A percentile compares a stretch with the other conserved stretches of the same genome.
These are phyloP conservation scores for Aspergillus niger DNA, from an alignment of 2,329 filamentous ascomycete species.

Conservation along the genomic window DNA sequence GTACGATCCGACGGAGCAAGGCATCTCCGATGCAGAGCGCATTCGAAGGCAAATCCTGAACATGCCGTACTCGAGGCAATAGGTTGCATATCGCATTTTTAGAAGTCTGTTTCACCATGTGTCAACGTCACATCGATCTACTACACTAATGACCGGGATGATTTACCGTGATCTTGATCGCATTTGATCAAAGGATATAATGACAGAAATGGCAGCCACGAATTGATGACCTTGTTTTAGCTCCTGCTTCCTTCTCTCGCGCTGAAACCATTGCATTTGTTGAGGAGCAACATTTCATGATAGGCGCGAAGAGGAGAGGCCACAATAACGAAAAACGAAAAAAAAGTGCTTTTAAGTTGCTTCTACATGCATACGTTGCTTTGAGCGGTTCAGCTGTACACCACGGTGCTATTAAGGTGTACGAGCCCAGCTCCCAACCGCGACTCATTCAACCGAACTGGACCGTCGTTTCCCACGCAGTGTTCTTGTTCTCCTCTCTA, in stretches of 20 bases:
- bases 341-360: background rate
- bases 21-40: slow-evolving; percentile 42
- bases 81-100: slow-evolving; percentile 15
- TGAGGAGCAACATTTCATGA: background rate
- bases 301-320: background rate
- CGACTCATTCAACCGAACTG: slow-evolving; percentile 5
- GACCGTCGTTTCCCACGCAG: background rate
- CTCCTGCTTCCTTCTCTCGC: background rate
- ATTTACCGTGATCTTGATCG: slow-evolving; percentile 21
- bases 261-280: background rate
- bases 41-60: slow-evolving; percentile 44
- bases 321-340: background rate
- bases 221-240: slow-evolving; percentile 18
- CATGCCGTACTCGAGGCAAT: slow-evolving; percentile 35
- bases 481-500: slow-evolving; percentile 1
- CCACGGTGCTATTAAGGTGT: background rate
- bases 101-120: slow-evolving; percentile 25
- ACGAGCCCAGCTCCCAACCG: background rate
- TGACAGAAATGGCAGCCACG: slow-evolving; percentile 38
- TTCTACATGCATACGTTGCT: background rate
- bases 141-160: slow-evolving; percentile 35
- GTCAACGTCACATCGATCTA: slow-evolving; percentile 25
- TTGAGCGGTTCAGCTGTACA: background rate
- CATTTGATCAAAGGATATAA: slow-evolving; percentile 27
- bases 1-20: slow-evolving; percentile 37